Evolutionary conservation across 495 filamentous ascomycete genomes (phyloP), one percentile per base, ranked within the genome.

Genomic region (Beverwykella pulmonaria): DNA sequence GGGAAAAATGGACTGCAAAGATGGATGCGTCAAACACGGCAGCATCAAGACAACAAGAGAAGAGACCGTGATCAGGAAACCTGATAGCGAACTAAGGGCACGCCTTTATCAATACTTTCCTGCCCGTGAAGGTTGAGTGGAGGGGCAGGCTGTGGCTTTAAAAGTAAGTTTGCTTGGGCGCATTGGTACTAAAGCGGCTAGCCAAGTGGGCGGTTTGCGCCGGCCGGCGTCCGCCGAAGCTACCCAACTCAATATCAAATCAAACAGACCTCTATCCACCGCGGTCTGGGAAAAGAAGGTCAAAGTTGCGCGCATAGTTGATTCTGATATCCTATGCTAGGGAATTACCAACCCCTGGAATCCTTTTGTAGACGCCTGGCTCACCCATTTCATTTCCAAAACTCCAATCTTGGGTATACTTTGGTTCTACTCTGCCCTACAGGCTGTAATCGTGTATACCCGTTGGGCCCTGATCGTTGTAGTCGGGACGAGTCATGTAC

Each of bases 401-500:
- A 54, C 27, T 32, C 25, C 52, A 25, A 44, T 12, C 17, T n/a
- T 12, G 14, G 61, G 52, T 64, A 57, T 56, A 57, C 44, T 32
- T 6, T 17, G 20, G 39, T 44, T 44, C 3, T n/a, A 44, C 2
- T 10, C 39, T 3, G 39, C 6, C 23, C 59, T 62, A 77, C 34
- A 76, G 30, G 44, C 63, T 70, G 56, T 73, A 77, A 61, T 79
- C 74, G 69, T 90, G 88, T 61, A 92, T 89, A 14, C 85, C 88
- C 5, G 79, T 80, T 0, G 90, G 90, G 1, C 90, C 90, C 36
- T 85, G 80, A 73, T 92, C 90, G 75, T 93, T 93, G 75, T 91
- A 93, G 71, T 91, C 88, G 9, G 83, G 81, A 49, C 90, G 80
- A 17, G 82, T 87, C 82, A 93, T 84, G 75, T 88, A 92, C 0